Conservation (phyloP, 345 rosid genomes). For the Cardamine chenopodiifolia region DNA sequence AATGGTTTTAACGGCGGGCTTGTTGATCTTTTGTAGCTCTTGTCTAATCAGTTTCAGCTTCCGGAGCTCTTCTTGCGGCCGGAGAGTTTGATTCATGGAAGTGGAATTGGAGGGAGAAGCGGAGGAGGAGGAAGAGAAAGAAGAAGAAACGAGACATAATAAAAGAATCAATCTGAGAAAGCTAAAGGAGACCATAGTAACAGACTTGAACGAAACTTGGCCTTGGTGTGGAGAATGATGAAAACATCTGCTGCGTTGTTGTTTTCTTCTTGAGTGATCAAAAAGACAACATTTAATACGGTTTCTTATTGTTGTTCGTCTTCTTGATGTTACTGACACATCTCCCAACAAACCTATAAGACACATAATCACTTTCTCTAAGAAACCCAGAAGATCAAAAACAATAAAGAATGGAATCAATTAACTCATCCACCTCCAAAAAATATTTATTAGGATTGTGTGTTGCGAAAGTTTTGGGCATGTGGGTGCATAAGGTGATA, state of each 20-base stretch:
- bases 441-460: constrained; percentile 44
- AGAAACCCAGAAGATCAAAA: constrained; percentile 39
- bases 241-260: constrained; percentile 42
- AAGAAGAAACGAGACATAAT: constrained; percentile 51
- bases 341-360: constrained; percentile 48
- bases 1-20: constrained; percentile 78
- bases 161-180: constrained; percentile 52
- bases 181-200: constrained; percentile 49
- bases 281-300: constrained; percentile 57
- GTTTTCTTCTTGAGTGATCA: constrained; percentile 57
- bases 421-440: constrained; percentile 30
- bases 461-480: constrained; percentile 61
- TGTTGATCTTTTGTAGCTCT: constrained; percentile 82
- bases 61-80: constrained; percentile 59
- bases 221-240: constrained; percentile 45
- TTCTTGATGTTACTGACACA: constrained; percentile 48
- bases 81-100: constrained; percentile 53
- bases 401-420: constrained; percentile 40
- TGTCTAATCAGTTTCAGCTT: constrained; percentile 61
- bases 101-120: constrained; percentile 39
- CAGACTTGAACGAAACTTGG: constrained; percentile 43
- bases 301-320: constrained; percentile 42
- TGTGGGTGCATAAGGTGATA: constrained; percentile 59
- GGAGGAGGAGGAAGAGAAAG: constrained; percentile 43
- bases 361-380: constrained; percentile 46